Evolutionary conservation across 805 yeast species (phyloP).

Genomic region (Ogataea salicorniae): DNA sequence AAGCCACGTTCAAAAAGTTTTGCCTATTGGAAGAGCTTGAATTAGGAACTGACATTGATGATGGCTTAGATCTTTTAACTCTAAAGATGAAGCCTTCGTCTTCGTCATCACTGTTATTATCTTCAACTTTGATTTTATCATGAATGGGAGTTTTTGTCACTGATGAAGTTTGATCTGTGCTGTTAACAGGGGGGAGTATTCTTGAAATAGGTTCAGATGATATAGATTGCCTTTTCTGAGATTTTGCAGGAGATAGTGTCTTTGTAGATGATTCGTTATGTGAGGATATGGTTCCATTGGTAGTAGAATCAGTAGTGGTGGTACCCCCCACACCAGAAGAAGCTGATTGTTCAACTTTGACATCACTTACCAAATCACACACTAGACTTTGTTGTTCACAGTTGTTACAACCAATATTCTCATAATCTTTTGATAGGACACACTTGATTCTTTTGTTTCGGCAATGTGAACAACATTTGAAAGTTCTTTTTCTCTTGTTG

Average conservation of each 20-base stretch:
- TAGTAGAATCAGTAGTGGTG: too few relatives aligned
- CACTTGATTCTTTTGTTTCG: conserved; percentile 21
- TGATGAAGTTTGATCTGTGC: background rate
- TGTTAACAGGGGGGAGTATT: too few relatives aligned
- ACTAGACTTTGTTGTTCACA: conserved; percentile 1
- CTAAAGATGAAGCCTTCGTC: conserved; percentile 5
- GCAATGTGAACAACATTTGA: conserved; percentile 27
- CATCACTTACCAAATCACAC: conserved; percentile 4
- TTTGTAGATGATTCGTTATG: background rate
- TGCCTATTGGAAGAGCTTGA: background rate
- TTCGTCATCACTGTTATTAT: background rate
- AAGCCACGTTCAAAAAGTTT: conserved; percentile 1
- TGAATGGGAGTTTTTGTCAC: background rate
- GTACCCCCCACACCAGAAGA: too few relatives aligned
- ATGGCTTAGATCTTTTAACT: background rate
- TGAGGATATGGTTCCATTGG: background rate
- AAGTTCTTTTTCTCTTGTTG: conserved; percentile 28
- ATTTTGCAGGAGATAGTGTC: background rate
- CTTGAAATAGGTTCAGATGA: too few relatives aligned
- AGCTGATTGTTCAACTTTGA: too few relatives aligned
- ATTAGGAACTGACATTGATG: background rate
- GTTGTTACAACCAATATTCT: conserved; percentile 12
- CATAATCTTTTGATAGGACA: conserved; percentile 11
- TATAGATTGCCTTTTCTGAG: too few relatives aligned
- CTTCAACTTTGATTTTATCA: background rate